phyloP scores from a whole-genome alignment of 2,329 filamentous ascomycete genomes.

The Beauveria caledonica region DNA sequence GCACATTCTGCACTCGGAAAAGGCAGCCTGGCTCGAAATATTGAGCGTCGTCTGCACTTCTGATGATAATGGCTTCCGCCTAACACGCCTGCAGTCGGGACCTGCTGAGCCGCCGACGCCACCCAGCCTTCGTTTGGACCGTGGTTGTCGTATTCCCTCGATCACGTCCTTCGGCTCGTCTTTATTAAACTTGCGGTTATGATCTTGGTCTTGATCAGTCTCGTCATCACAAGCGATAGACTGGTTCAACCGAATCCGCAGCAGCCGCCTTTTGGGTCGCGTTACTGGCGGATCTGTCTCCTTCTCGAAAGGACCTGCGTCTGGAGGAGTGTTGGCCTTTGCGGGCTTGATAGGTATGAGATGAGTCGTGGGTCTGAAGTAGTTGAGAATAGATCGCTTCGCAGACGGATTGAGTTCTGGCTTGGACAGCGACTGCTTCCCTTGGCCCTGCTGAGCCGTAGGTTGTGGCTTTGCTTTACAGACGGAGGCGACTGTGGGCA shows the following conservation, averaged over 20 bases:
- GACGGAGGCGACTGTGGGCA: not conserved
- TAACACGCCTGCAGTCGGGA: constrained; percentile 9
- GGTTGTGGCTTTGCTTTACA: not conserved
- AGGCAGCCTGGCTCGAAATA: constrained; percentile 31
- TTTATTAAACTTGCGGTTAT: not conserved
- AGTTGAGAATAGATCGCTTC: constrained; percentile 32
- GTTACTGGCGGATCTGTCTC: not conserved
- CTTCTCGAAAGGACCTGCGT: not conserved
- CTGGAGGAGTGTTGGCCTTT: not conserved
- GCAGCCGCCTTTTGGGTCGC: constrained; percentile 18
- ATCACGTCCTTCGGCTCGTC: not conserved
- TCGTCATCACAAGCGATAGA: constrained; percentile 7
- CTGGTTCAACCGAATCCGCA: constrained; percentile 20
- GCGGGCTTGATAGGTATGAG: not conserved
- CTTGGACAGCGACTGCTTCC: not conserved
- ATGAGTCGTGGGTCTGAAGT: constrained; percentile 27
- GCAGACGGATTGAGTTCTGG: not conserved
- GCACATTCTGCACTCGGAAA: constrained; percentile 35
- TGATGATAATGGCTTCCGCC: constrained; percentile 12
- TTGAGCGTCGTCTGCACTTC: constrained; percentile 36
- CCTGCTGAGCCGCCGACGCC: not conserved
- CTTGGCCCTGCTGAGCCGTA: not conserved
- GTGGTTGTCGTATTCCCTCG: not conserved
- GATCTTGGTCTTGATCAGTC: not conserved
- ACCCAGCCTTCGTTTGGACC: not conserved